phyloP scores from a whole-genome alignment of 176 grass and related monocot genomes.

The Carex myosuroides region DNA sequence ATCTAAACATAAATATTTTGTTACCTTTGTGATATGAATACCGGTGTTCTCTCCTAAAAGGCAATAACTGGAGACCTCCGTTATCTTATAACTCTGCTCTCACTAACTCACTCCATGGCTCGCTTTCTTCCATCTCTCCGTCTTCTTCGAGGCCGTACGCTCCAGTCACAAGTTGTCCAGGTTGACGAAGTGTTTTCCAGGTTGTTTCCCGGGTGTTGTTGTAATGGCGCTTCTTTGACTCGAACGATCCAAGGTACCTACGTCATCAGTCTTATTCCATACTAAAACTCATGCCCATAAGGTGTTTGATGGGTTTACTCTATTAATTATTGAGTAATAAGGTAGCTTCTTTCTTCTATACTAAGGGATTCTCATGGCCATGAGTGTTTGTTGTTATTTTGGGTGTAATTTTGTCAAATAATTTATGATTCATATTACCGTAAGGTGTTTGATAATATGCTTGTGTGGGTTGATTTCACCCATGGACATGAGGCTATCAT shows the following conservation, averaged over 20 bases:
- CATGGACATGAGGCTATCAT: neutral
- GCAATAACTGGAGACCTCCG: no score
- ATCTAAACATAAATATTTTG: no score
- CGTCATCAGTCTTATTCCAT: neutral
- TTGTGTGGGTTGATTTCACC: neutral
- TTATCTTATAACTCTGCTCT: neutral
- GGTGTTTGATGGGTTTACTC: neutral
- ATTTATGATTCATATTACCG: neutral
- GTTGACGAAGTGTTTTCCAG: neutral
- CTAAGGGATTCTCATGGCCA: neutral
- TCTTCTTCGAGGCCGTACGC: neutral
- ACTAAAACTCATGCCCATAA: neutral
- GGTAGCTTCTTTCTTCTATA: neutral
- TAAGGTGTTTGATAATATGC: neutral
- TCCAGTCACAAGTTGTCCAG: neutral
- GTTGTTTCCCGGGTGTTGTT: neutral
- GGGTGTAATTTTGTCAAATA: neutral
- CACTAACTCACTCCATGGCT: neutral
- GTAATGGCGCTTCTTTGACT: neutral
- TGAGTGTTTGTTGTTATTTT: neutral
- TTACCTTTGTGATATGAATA: no score
- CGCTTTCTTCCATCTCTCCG: conserved; percentile 11
- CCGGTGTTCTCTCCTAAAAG: no score
- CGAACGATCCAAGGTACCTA: neutral
- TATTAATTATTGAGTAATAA: neutral